Base-by-base conservation (phyloP, 805 yeast species). In the Kuraishia borneana region DNA sequence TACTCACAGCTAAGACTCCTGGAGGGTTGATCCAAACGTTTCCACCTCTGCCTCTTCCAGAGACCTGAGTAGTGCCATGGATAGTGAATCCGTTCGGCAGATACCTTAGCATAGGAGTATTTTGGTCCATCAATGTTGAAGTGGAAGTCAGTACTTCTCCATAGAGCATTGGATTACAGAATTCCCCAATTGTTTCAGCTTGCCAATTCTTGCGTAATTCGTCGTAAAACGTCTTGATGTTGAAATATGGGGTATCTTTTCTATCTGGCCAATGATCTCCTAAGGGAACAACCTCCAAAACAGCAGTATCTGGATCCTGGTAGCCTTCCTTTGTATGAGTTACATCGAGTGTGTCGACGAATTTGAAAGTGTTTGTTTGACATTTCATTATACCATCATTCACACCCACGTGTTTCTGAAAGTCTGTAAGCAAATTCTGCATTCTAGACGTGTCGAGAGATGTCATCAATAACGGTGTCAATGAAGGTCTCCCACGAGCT, bases 31-130 rank as follows among this genome's bases (percentile, higher is more conserved):
- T 79, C 98, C 98, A 92, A 2, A 76, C 77, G 43, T 92, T 92
- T 1, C 92, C 94, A 12, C 96, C 94, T 37, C 99, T 72, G 2
- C 99, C 99, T 32, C 89, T 66, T 1, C 98, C 99, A 0, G 85
- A 70, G 1, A 84, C 78, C 54, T 92, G 99, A 3, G 81, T 72
- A 2, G 88, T 77, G 1, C 94, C 96, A 3, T 76, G 67, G 8
- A 78, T 54, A 1, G 75, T 62, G 8, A 76, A 68, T 0, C 95
- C 95, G 19, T 75, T 65, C 1, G 95, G 95, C 19, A 83, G 52
- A 23, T 59, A 47, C 6, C 65, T 57, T 36, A 89, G 54, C 25
- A 84, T 49, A 9, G 61, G 49, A 31, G 73, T 67, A 53, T 92
- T 92, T 29, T 70, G 65, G 48, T 89, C 95, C 43, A 92, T 60